These are phyloP conservation scores for Boletellus sp. DNA, from an alignment of 768 basidiomycete genomes.

Conservation along the genomic window DNA sequence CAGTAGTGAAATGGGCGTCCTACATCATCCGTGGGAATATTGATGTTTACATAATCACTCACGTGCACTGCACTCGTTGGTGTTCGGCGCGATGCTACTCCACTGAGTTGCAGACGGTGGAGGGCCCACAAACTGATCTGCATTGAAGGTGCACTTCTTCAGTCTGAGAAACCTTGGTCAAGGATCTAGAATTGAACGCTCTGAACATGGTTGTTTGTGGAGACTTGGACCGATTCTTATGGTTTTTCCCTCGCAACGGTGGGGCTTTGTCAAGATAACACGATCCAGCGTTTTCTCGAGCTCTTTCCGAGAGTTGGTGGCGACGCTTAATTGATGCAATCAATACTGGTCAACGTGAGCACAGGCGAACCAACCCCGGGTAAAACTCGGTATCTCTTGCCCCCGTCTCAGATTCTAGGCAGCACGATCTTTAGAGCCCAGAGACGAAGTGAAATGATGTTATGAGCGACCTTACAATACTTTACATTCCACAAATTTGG, in stretches of 20 bases:
- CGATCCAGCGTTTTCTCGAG: slow-evolving; percentile 15
- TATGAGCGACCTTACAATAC: no score
- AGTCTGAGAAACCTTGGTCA: slow-evolving; percentile 12
- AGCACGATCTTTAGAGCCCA: slow-evolving; percentile 4
- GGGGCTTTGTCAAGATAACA: slow-evolving; percentile 18
- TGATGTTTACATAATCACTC: background rate
- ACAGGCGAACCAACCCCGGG: background rate
- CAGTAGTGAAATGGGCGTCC: background rate
- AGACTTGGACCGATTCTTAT: slow-evolving; percentile 23
- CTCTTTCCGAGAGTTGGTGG: slow-evolving; percentile 19
- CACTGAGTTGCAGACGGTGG: slow-evolving; percentile 28
- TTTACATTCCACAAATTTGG: background rate
- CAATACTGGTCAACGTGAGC: slow-evolving; percentile 22
- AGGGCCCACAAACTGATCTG: slow-evolving; percentile 26
- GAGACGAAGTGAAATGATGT: background rate
- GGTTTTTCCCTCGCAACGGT: slow-evolving; percentile 30
- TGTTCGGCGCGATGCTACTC: slow-evolving; percentile 33
- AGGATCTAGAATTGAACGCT: slow-evolving; percentile 10
- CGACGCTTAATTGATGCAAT: slow-evolving; percentile 12
- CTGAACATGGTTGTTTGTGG: slow-evolving; percentile 22
- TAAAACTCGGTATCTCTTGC: background rate
- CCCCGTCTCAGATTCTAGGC: background rate
- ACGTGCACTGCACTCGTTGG: background rate
- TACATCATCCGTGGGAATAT: slow-evolving; percentile 9
- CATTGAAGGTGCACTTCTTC: slow-evolving; percentile 10